Conservation (phyloP, 768 basidiomycete genomes). For the Ramaria sp. region DNA sequence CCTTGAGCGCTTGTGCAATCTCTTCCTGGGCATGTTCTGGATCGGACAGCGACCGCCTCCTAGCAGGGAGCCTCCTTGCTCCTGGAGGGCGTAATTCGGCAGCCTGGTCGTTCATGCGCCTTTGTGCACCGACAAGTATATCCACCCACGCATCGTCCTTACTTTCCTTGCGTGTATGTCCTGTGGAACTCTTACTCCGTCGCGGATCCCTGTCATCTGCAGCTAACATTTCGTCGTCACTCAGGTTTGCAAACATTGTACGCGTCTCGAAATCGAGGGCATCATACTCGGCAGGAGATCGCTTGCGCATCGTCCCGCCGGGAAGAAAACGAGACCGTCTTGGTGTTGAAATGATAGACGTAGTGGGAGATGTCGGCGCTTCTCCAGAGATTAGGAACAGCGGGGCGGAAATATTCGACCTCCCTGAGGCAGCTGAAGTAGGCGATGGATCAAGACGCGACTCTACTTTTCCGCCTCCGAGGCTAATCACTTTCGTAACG, state of each 20-base stretch:
- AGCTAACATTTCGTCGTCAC: conserved; percentile 27
- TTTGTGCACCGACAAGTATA: conserved; percentile 42
- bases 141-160: conserved; percentile 82
- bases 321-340: conserved; percentile 1
- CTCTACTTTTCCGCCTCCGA: conserved; percentile 11
- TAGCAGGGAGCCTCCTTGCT: conserved; percentile 7
- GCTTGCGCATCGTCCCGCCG: conserved; percentile 3
- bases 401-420: conserved; percentile 5
- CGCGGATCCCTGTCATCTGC: conserved; percentile 21
- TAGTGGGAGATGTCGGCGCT: background rate
- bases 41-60: conserved; percentile 30
- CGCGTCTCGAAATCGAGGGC: conserved; percentile 77
- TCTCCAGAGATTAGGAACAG: background rate
- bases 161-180: conserved; percentile 28
- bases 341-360: background rate
- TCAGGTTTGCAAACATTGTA: conserved; percentile 43
- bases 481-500: conserved; percentile 27
- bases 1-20: conserved; percentile 48
- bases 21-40: conserved; percentile 63
- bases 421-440: background rate
- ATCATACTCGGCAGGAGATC: conserved; percentile 47
- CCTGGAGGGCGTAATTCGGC: background rate
- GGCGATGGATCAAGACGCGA: background rate
- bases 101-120: background rate
- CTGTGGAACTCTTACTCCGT: conserved; percentile 32